Evolutionary conservation across 1,284 basidiomycete genomes (phyloP), one percentile per base, ranked within the genome.

Genomic region (Ustilago crameri): DNA sequence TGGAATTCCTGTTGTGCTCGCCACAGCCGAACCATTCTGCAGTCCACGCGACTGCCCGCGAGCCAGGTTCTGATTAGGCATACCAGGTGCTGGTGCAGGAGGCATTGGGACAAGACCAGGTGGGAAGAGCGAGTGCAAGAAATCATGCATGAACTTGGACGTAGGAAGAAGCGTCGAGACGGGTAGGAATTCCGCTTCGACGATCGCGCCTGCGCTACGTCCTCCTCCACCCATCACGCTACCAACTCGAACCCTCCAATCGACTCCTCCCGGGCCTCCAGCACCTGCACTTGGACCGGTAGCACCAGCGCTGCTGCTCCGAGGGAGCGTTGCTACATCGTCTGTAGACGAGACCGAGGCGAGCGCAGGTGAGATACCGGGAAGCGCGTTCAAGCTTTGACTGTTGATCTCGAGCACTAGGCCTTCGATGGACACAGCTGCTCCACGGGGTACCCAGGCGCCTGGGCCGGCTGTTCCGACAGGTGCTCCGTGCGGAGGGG

Each of bases 391-490:
- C 24, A 72, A 40, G 26, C 35, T 59, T 42, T 63, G 56, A 23
- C 57, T 65, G 50, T 67, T 69, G 50, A 79, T 58, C 18, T 65
- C 67, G 54, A 76, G 65, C 26, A 74, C 61, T 12, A 76, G 34
- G 12, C 76, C 76, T 42, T 79, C 76, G 48, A 79, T 70, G 8
- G 62, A 58, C 18, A 76, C 63, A 8, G 66, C 72, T 0, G 76
- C 72, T 12, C 76, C 76, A 4, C 76, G 68, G 17, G 67, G 75
- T 1, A 76, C 67, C 76, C 76, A 79, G 1, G 76, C 72, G n/a
- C 76, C 76, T 9, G 76, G 76, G 2, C 76, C 76, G 7, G 66
- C 66, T 34, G 72, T 76, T 18, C 76, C 76, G 1, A 63, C 66
- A 14, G 76, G 62, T 3, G 76, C 65, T 9, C 76, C 76, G 30